Evolutionary conservation across 768 basidiomycete genomes (phyloP).

Genomic region (Cyclocybe cylindracea): DNA sequence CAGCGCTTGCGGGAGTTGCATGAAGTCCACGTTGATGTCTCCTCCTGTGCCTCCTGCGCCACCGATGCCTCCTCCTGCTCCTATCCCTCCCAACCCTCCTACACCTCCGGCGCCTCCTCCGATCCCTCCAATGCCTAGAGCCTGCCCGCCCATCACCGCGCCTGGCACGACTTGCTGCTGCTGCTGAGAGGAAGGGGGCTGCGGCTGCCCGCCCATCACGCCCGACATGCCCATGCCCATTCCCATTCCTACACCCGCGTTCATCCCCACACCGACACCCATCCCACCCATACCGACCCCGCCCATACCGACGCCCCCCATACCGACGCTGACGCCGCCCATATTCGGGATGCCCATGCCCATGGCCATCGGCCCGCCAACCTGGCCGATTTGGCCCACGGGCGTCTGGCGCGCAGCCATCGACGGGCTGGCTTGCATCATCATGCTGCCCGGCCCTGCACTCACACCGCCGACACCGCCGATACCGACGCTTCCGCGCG

Average conservation of each 20-base stretch:
- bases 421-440: no score
- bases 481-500: no score
- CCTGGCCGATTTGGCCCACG: not conserved
- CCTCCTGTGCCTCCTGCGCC: constrained; percentile 7
- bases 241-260: no score
- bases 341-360: not conserved
- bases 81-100: no score
- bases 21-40: no score
- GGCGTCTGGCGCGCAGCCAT: not conserved
- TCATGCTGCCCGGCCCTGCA: no score
- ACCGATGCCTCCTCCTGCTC: no score
- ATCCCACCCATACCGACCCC: constrained; percentile 1
- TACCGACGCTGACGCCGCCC: constrained; percentile 4
- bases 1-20: constrained; percentile 32
- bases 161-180: not conserved
- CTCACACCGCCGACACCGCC: no score
- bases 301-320: no score
- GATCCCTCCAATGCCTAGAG: not conserved
- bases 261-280: not conserved
- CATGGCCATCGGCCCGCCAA: no score
- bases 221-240: not conserved
- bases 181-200: not conserved
- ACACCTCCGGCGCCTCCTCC: no score
- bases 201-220: constrained; percentile 1
- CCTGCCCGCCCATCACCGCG: constrained; percentile 11